Conservation (phyloP, 2,329 filamentous ascomycete species). For the Alternaria sp. region DNA sequence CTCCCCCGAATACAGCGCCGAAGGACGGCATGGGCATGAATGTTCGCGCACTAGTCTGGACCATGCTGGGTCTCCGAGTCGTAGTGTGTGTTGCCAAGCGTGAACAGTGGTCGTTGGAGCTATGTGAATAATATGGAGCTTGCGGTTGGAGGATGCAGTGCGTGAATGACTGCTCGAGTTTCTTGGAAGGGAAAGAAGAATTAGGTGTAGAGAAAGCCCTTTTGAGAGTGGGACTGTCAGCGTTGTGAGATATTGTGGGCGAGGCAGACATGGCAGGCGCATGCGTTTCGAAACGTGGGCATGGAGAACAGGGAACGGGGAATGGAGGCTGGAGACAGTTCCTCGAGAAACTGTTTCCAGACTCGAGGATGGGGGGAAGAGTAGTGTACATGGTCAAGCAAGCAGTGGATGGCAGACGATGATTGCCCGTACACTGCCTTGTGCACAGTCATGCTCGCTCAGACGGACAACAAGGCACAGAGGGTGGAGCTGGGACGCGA, state of each 20-base stretch:
- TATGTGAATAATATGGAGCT: conserved; percentile 27
- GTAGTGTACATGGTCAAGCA: conserved; percentile 17
- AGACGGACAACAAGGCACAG: conserved; percentile 10
- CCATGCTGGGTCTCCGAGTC: conserved; percentile 46
- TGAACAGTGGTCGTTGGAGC: conserved; percentile 27
- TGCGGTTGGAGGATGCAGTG: conserved; percentile 15
- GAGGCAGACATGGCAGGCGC: conserved; percentile 37
- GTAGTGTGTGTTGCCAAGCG: conserved; percentile 26
- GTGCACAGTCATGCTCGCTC: conserved; percentile 13
- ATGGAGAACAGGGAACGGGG: conserved; percentile 13
- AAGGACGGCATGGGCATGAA: conserved; percentile 71
- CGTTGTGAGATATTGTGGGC: conserved; percentile 34
- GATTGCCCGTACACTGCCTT: conserved; percentile 15
- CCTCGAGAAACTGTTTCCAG: conserved; percentile 7
- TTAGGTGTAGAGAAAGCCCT: conserved; percentile 49
- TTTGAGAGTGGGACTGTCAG: conserved; percentile 49
- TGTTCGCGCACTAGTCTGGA: conserved; percentile 47
- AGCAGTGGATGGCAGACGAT: conserved; percentile 18
- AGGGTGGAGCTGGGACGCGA: conserved; percentile 24
- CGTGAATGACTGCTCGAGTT: conserved; percentile 32
- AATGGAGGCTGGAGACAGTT: conserved; percentile 8
- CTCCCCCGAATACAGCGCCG: conserved; percentile 77
- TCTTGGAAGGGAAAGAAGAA: conserved; percentile 45
- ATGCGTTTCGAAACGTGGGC: conserved; percentile 17
- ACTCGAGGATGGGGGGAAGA: conserved; percentile 16